phyloP scores from a whole-genome alignment of 1,284 basidiomycete genomes.

The Testicularia cyperi region DNA sequence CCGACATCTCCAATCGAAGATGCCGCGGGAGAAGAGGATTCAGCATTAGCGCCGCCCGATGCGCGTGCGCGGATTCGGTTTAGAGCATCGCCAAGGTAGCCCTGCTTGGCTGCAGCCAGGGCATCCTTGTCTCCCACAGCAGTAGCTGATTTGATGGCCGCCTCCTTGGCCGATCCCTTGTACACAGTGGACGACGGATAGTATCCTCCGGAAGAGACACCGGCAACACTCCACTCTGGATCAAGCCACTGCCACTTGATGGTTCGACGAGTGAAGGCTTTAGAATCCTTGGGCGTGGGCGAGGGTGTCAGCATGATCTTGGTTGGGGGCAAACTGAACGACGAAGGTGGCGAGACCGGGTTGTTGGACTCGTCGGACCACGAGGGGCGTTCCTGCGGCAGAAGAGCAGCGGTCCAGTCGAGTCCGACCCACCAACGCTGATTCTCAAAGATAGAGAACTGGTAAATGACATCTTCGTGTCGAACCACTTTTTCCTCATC shows the following conservation, averaged over 20 bases:
- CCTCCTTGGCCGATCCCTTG: slow-evolving; percentile 26
- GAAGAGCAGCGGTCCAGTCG: slow-evolving; percentile 86
- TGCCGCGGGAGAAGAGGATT: not conserved
- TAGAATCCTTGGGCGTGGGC: slow-evolving; percentile 35
- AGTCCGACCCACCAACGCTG: slow-evolving; percentile 78
- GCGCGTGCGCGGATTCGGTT: slow-evolving; percentile 22
- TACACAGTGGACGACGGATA: slow-evolving; percentile 15
- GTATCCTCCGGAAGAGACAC: slow-evolving; percentile 28
- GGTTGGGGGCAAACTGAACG: slow-evolving; percentile 64
- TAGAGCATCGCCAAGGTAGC: slow-evolving; percentile 33
- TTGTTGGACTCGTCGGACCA: slow-evolving; percentile 67
- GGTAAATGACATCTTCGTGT: slow-evolving; percentile 54
- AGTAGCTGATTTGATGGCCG: slow-evolving; percentile 18
- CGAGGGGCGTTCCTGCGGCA: slow-evolving; percentile 84
- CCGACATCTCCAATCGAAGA: slow-evolving; percentile 16
- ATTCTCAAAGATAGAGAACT: slow-evolving; percentile 74
- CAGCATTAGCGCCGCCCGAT: not conserved
- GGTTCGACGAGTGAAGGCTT: slow-evolving; percentile 49
- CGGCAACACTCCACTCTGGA: slow-evolving; percentile 61
- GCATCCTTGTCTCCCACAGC: slow-evolving; percentile 25
- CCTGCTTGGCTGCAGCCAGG: slow-evolving; percentile 21
- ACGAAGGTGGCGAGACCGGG: slow-evolving; percentile 64
- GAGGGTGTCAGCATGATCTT: slow-evolving; percentile 54
- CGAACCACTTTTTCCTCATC: slow-evolving; percentile 25
- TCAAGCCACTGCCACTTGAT: slow-evolving; percentile 62